Base-by-base conservation (phyloP, 2,329 filamentous ascomycete species). In the Ascosphaera aggregata region DNA sequence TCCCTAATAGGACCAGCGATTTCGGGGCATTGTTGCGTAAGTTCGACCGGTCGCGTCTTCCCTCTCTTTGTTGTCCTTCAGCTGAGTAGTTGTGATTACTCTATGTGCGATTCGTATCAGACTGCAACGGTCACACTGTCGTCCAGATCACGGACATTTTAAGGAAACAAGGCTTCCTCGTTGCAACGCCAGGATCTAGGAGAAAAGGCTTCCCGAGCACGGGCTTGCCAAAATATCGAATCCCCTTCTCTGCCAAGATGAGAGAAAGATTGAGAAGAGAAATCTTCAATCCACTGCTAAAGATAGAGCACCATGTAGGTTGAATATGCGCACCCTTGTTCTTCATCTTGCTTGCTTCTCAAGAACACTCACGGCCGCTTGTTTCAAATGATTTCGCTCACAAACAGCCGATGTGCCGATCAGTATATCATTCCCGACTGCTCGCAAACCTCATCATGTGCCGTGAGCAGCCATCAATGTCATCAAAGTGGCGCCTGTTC, bases 221-320 rank as follows among this genome's bases (percentile, higher is more conserved):
- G 22, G 52, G 52, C 2, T 41, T 55, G 17, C 53, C 53, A 4
- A 51, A 47, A 40, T 55, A 47, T 36, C 42, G 36, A 4, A 40
- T 55, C 11, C 43, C 49, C 24, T 39, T 41, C 3, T 45, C 44
- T 13, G 39, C 46, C 9, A 44, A 47, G 13, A 40, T 47, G 2
- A 44, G 38, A 18, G 31, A 45, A 34, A 48, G 38, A 37, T 44
- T 55, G 19, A 34, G 47, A 18, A 38, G 38, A 18, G 51, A 55
- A n/a, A 51, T 55, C 9, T 43, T 54, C 15, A 43, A 54, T 22
- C 53, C 53, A 2, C 46, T 53, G 42, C 44, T 45, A 16, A 55
- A 55, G 37, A 54, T 55, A n/a, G 18, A 45, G 27, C 50, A 55
- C 32, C 46, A 54, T 40, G 53, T 55, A 45, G 44, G 51, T 43